Evolutionary conservation across 169 alveolate species (phyloP).

Genomic region (Eimeria necatrix): DNA sequence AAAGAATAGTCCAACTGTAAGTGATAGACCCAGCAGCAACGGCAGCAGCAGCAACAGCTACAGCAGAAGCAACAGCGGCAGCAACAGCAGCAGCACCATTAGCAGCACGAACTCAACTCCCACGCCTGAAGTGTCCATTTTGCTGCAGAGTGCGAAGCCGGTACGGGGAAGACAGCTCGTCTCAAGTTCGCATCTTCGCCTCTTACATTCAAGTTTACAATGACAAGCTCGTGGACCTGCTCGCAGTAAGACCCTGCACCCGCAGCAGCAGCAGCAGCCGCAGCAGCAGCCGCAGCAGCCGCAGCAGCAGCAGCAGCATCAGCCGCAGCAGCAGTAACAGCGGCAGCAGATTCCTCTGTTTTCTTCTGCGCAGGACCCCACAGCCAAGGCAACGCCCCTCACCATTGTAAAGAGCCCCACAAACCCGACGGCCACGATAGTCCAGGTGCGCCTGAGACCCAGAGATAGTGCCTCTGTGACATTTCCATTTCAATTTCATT

Average conservation of each 20-base stretch:
- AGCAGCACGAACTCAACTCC: background rate
- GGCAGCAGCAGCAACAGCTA: slow-evolving; percentile 37
- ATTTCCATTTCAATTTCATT: no score
- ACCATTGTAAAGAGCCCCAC: slow-evolving; percentile 39
- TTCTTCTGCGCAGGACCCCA: slow-evolving; percentile 37
- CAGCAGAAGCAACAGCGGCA: slow-evolving; percentile 23
- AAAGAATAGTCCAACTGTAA: slow-evolving; percentile 83
- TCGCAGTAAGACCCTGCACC: slow-evolving; percentile 80
- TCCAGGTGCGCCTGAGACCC: slow-evolving; percentile 12
- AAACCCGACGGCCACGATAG: slow-evolving; percentile 44
- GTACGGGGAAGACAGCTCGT: slow-evolving; percentile 37
- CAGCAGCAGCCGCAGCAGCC: background rate
- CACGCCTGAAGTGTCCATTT: no score
- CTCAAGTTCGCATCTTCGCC: slow-evolving; percentile 83
- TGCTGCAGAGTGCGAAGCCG: slow-evolving; percentile 60
- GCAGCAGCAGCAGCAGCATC: background rate
- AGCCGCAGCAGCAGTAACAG: background rate
- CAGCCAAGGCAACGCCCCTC: slow-evolving; percentile 48
- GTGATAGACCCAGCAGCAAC: slow-evolving; percentile 39
- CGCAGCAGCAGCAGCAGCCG: slow-evolving; percentile 30
- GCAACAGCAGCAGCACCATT: background rate
- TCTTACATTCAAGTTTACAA: slow-evolving; percentile 87
- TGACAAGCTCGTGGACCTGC: slow-evolving; percentile 86
- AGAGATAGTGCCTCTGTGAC: no score
- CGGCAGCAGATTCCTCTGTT: slow-evolving; percentile 7